Base-by-base conservation (phyloP, 1,139 yeast species). In the Hyphopichia pseudoburtonii region DNA sequence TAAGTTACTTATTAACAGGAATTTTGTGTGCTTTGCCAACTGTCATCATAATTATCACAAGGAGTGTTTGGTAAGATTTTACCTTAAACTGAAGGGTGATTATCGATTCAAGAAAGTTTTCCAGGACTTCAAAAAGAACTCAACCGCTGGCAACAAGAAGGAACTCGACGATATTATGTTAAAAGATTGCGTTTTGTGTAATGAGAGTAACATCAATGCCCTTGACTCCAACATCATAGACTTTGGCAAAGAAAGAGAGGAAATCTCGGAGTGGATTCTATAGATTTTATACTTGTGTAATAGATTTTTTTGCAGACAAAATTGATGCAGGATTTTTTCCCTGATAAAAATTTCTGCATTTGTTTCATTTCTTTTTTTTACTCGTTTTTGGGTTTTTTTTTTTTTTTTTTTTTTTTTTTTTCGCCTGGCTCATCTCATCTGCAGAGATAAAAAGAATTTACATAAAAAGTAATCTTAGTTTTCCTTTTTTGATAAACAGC, bases 1-100 rank as follows among this genome's bases (percentile, higher is more conserved):
- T 14, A 74, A 74, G 46, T 73, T 94, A 5, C 64, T 92, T 33
- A 75, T 88, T 3, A 76, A 82, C 4, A 77, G 90, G 40, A 82
- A 83, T 50, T 90, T 89, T 52, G 73, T 85, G 35, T 80, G 84
- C 9, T 92, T 89, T 54, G 96, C 97, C 0, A 70, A 66, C 40
- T 92, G 98, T 54, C 85, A 79, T 43, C 98, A 92, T 60, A 80
- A 87, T 6, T 86, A 86, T 64, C 98, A 94, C 56, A 82, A 83
- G 39, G 96, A 89, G 52, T 94, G 98, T 61, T 61, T 89, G 19
- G 76, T 86, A 4, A 76, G 79, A 40, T 65, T 65, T 27, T 75
- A 84, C 29, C 57, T 83, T 37, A 69, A 73, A 38, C 64, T 60
- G 61, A 80, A 85, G 9, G 80, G 82, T 26, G 88, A 88, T 51